Percentiles rank a stretch among this genome's conserved stretches.
These are phyloP conservation scores for Primulina eburnea DNA, from an alignment of 257 asterid genomes.

Conservation along the genomic window DNA sequence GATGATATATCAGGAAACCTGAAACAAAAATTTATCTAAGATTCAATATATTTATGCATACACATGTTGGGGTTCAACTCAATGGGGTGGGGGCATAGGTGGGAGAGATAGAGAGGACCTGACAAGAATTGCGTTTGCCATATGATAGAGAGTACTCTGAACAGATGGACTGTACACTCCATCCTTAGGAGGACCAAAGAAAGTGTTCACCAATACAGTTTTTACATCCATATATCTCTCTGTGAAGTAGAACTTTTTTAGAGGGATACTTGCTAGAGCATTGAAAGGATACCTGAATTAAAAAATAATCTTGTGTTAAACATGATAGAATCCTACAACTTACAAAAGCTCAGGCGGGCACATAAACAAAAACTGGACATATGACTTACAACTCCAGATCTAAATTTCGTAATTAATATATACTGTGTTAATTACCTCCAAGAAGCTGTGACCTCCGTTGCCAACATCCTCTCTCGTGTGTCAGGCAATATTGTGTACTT, in stretches of 20 bases:
- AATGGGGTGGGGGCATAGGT: neutral
- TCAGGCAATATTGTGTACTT: constrained; percentile 87
- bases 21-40: constrained; percentile 29
- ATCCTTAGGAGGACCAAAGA: constrained; percentile 70
- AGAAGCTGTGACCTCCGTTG: constrained; percentile 85
- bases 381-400: constrained; percentile 14
- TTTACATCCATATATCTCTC: constrained; percentile 68
- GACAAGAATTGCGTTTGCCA: constrained; percentile 81
- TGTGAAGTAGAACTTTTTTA: constrained; percentile 48
- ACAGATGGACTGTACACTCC: constrained; percentile 98
- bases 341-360: constrained; percentile 13
- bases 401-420: constrained; percentile 2
- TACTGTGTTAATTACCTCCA: constrained; percentile 57
- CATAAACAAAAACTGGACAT: neutral
- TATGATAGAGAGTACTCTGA: constrained; percentile 76
- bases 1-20: constrained; percentile 79
- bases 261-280: constrained; percentile 59
- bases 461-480: constrained; percentile 87
- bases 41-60: constrained; percentile 12
- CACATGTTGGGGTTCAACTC: neutral
- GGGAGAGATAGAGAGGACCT: constrained; percentile 40
- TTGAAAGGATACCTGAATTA: constrained; percentile 65
- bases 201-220: constrained; percentile 55
- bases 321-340: constrained; percentile 7
- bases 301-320: constrained; percentile 18